Conservation (phyloP, 1,284 basidiomycete species). For the Golubevia sp. region DNA sequence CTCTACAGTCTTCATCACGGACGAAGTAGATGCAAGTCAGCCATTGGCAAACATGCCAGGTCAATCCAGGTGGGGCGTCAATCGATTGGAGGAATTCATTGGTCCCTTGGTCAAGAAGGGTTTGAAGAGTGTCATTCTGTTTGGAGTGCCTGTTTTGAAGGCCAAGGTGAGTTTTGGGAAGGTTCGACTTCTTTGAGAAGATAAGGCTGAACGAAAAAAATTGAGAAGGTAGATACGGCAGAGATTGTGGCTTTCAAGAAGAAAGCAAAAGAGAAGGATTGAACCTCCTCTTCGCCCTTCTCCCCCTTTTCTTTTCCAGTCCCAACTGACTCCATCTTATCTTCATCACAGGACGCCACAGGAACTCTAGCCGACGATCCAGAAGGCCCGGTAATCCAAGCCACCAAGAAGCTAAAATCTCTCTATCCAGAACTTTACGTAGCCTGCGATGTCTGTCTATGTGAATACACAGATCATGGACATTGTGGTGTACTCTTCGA, state of each 20-base stretch:
- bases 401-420: slow-evolving; percentile 40
- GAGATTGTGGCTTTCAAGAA: too few species aligned
- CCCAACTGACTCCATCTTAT: background rate
- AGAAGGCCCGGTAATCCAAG: slow-evolving; percentile 53
- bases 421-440: slow-evolving; percentile 65
- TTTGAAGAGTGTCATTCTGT: slow-evolving; percentile 87
- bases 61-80: slow-evolving; percentile 77
- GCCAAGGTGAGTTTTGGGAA: slow-evolving; percentile 72
- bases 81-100: slow-evolving; percentile 85
- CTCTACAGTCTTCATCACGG: slow-evolving; percentile 46
- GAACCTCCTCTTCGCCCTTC: background rate
- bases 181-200: too few species aligned
- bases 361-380: slow-evolving; percentile 55
- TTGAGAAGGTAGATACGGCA: too few species aligned
- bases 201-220: too few species aligned
- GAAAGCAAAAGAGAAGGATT: background rate
- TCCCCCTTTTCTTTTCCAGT: background rate
- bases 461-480: slow-evolving; percentile 98
- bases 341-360: slow-evolving; percentile 62
- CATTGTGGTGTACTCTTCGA: slow-evolving; percentile 85
- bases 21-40: slow-evolving; percentile 37
- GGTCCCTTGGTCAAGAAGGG: slow-evolving; percentile 87
- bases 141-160: slow-evolving; percentile 87
- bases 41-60: slow-evolving; percentile 48
- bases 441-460: slow-evolving; percentile 95